phyloP scores from a whole-genome alignment of 495 filamentous ascomycete species.

The Neurospora sp. region DNA sequence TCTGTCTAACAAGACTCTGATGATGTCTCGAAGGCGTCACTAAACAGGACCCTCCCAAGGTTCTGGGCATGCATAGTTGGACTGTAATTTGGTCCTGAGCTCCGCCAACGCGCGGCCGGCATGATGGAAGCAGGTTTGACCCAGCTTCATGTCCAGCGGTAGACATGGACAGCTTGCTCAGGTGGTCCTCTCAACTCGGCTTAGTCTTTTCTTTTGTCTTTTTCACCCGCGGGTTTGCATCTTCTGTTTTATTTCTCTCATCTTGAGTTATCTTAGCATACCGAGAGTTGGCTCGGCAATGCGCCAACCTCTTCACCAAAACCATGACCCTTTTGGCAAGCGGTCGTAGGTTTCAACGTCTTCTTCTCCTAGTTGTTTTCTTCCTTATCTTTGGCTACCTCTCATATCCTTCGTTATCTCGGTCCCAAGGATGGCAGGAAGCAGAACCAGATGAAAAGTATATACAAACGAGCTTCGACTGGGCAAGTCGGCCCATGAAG shows the following conservation, averaged over 20 bases:
- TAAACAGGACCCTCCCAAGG: background rate
- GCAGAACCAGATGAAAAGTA: constrained; percentile 6
- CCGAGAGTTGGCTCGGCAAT: background rate
- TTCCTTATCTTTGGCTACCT: constrained; percentile 15
- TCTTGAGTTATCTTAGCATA: background rate
- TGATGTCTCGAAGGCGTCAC: background rate
- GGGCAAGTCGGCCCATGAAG: constrained; percentile 24
- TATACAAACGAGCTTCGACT: constrained; percentile 31
- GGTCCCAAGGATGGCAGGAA: background rate
- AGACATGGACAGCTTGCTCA: background rate
- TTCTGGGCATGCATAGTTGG: background rate
- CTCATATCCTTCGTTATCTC: background rate
- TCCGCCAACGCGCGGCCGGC: background rate
- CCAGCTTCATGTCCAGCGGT: background rate
- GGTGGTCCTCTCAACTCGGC: background rate
- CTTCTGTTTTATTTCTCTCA: background rate
- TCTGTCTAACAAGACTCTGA: background rate
- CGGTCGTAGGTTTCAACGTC: constrained; percentile 16
- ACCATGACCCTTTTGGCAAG: constrained; percentile 16
- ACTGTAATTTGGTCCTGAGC: background rate
- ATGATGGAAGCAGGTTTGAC: background rate
- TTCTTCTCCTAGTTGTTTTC: constrained; percentile 11
- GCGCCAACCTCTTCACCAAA: constrained; percentile 9
- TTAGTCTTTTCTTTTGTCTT: background rate
- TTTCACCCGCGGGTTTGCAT: background rate